Conservation (phyloP, 139 green algal genomes). For the Chlamydomonas sp. region DNA sequence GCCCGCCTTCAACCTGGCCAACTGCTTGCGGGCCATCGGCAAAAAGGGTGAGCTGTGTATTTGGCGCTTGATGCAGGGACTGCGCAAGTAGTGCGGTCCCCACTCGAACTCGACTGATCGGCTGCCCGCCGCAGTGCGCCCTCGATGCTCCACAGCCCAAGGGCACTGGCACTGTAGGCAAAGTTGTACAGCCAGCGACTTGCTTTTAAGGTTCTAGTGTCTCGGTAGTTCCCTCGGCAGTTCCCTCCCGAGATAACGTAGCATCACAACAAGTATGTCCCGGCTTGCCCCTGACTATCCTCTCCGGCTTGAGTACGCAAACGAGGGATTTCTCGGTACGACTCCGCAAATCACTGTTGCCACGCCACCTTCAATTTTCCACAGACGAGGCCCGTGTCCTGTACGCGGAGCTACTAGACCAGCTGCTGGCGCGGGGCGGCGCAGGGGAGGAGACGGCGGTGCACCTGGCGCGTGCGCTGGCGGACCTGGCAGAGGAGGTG, state of each 20-base stretch:
- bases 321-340: background rate
- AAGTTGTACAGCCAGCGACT: too few relatives aligned
- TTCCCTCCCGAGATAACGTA: too few relatives aligned
- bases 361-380: background rate
- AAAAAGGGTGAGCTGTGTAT: constrained; percentile 24
- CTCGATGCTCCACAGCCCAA: too few relatives aligned
- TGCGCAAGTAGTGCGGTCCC: background rate
- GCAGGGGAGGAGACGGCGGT: constrained; percentile 30
- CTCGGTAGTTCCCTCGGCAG: too few relatives aligned
- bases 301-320: background rate
- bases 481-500: constrained; percentile 27
- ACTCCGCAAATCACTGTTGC: background rate
- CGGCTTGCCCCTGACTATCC: too few relatives aligned
- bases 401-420: constrained; percentile 8
- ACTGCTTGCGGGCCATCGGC: constrained; percentile 20
- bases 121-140: background rate
- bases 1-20: constrained; percentile 29
- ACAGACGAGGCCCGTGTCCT: constrained; percentile 18
- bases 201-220: too few relatives aligned
- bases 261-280: too few relatives aligned
- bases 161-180: too few relatives aligned
- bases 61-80: background rate
- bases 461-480: constrained; percentile 20
- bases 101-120: background rate
- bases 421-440: background rate